Base-by-base conservation (phyloP, 768 basidiomycete genomes). In the Pilatotrama ljubarskyi region DNA sequence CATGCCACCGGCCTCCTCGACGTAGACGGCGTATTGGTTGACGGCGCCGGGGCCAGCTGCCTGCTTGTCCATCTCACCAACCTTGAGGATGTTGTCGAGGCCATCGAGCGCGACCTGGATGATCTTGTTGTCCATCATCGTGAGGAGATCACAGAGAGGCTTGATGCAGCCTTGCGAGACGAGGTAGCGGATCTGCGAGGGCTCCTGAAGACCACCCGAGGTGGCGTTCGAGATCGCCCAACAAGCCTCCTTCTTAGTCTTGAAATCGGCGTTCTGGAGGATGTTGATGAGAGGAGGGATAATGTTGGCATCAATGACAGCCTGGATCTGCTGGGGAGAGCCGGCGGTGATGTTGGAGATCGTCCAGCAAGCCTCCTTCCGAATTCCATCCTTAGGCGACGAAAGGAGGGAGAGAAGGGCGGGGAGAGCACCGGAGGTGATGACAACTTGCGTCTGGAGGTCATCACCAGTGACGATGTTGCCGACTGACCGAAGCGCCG, bases 161-260 rank as follows among this genome's bases (percentile, higher is more conserved):
- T 98, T 98, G 78, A 99, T 98, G 79, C 95, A 97, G 32, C 97
- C 97, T 74, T 98, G 97, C 22, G 87, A 82, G 55, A 99, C 97
- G 59, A 99, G 91, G 77, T 98, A 99, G 53, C 97, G 90, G 69
- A 99, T 99, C 73, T 98, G 96, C 26, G 88, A 78, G 29, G 97
- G 97, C 72, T 99, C 95, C 70, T 95, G 94, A 24, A 98, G 83
- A 60, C 94, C 97, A 64, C 97, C 97, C 38, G 95, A 97, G 22
- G 97, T 99, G 6, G 97, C 97, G 74, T 99, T 99, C 41, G 95
- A 97, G 68, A 99, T 93, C 10, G 97, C 97, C 97, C 97, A 99
- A 80, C 95, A 99, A 1, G 97, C 97, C 76, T 99, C 97, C 77
- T 99, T 99, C 74, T 93, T 88, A 46, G 97, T 98, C 81, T 98